Evolutionary conservation across 202 grass and related monocot genomes (phyloP).

Genomic region (Zoysia matrella): DNA sequence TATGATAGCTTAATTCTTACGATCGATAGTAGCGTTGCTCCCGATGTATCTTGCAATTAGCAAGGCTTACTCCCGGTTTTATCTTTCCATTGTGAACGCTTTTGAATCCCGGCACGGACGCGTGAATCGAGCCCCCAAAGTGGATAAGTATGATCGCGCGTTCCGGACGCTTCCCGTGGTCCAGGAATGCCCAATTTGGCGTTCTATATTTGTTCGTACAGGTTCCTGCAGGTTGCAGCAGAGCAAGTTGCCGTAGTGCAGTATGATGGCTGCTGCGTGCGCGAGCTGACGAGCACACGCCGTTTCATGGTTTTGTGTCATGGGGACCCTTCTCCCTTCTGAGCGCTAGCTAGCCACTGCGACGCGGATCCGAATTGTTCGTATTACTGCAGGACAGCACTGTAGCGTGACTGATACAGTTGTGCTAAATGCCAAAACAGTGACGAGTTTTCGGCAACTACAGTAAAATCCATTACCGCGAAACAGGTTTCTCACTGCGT

Average conservation of each 20-base stretch:
- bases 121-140: constrained; percentile 7
- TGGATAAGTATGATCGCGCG: constrained; percentile 37
- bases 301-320: background rate
- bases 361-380: background rate
- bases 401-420: too few relatives aligned
- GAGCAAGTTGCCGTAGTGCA: too few relatives aligned
- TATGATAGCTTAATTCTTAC: too few relatives aligned
- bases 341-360: background rate
- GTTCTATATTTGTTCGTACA: background rate
- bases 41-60: too few relatives aligned
- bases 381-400: too few relatives aligned
- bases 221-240: too few relatives aligned
- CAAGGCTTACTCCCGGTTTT: too few relatives aligned
- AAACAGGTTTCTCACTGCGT: too few relatives aligned
- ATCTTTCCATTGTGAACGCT: background rate
- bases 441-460: too few relatives aligned
- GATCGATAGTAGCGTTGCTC: too few relatives aligned
- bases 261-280: background rate
- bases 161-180: constrained; percentile 29
- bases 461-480: too few relatives aligned
- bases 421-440: too few relatives aligned
- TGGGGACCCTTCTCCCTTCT: background rate
- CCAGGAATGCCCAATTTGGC: constrained; percentile 22
- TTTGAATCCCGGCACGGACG: constrained; percentile 39
- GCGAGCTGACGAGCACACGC: background rate